Evolutionary conservation across 768 basidiomycete genomes (phyloP), one percentile per base, ranked within the genome.

Genomic region (Leucosporidium creatinivorum): DNA sequence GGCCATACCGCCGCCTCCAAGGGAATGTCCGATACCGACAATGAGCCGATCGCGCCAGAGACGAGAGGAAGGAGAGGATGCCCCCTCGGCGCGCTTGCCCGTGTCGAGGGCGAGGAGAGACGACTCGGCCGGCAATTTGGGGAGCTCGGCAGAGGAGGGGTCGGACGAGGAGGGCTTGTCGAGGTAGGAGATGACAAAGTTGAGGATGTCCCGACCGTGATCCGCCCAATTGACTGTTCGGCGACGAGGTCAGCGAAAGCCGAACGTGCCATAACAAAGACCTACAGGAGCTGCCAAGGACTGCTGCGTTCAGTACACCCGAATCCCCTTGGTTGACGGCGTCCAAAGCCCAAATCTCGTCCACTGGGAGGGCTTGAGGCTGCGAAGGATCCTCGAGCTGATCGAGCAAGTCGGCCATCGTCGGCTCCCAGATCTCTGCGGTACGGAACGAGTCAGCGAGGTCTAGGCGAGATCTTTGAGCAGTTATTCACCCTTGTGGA

Each of bases 271-370:
- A 72, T 75, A 86, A 21, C 0, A 12, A 5, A 5, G 21, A 13
- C 13, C 4, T 18, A 64, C 62, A 58, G 36, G 88, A 79, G 2
- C 81, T 81, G 47, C 85, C 84, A 2, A 87, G 79, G 23, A 79
- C 79, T 0, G 78, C 77, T 1, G 75, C 81, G 68, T 94, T 96
- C 50, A 93, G 61, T 18, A 89, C 76, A 1, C 82, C 86, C 23
- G 89, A 82, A 67, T 93, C 92, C 1, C 90, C 93, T 67, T 93
- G 90, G 67, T 91, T 87, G 3, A 86, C 83, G 4, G 88, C 83
- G 70, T 94, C 93, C 82, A 89, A 87, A 0, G 84, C 74, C 89
- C 90, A 93, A 2, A 93, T 81, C 66, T 87, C 84, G 80, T 89
- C 81, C 76, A 92, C 57, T n/a, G 44, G 58, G 2, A 17, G 44